Evolutionary conservation across 192 early-diverging fungal genomes (phyloP).

Genomic region (Paraglomus occultum): DNA sequence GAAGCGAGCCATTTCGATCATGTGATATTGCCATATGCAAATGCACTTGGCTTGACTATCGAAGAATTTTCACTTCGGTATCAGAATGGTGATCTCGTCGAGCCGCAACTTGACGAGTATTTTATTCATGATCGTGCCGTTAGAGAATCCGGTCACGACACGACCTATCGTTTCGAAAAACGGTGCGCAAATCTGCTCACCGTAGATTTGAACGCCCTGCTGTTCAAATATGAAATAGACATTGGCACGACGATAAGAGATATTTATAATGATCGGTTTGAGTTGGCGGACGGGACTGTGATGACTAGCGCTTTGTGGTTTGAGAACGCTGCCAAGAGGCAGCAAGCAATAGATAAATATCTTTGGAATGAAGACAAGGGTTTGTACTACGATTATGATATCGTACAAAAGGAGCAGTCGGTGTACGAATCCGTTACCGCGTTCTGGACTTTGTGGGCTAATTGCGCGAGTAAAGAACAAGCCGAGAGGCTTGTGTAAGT

Average conservation of each 20-base stretch:
- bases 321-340: conserved; percentile 57
- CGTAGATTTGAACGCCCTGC: conserved; percentile 86
- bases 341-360: conserved; percentile 71
- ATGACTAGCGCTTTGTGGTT: conserved; percentile 60
- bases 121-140: conserved; percentile 98
- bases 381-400: conserved; percentile 93
- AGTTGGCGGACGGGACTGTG: conserved; percentile 38
- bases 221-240: conserved; percentile 97
- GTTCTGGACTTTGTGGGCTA: conserved; percentile 92
- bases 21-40: conserved; percentile 78
- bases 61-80: conserved; percentile 77
- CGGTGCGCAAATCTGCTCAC: conserved; percentile 90
- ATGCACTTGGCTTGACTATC: conserved; percentile 59
- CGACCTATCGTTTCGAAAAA: conserved; percentile 90
- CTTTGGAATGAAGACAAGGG: conserved; percentile 79
- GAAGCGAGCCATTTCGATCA: conserved; percentile 91
- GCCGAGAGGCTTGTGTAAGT: conserved; percentile 71
- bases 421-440: conserved; percentile 89
- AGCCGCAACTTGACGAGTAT: conserved; percentile 88
- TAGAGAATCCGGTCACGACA: conserved; percentile 96
- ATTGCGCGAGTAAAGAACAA: conserved; percentile 69
- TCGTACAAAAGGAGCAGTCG: conserved; percentile 56
- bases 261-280: conserved; percentile 58
- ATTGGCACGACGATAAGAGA: conserved; percentile 69
- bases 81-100: conserved; percentile 59